Evolutionary conservation across 345 rosid genomes (phyloP).

Genomic region (Gossypium herbaceum): DNA sequence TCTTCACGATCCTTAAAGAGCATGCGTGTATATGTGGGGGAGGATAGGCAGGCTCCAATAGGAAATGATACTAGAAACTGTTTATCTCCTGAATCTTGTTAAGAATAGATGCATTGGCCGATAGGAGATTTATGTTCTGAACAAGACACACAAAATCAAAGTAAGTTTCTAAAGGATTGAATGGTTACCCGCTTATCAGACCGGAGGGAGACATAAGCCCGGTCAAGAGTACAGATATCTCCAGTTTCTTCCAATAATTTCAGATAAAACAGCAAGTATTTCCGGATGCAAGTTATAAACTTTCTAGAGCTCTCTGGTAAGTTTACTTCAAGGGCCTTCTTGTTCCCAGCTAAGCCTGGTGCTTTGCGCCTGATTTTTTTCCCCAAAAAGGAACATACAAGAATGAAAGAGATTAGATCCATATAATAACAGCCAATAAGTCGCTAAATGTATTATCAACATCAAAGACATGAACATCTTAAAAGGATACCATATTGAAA

Average conservation of each 20-base stretch:
- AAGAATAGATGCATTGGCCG: not conserved
- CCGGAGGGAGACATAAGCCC: constrained; percentile 76
- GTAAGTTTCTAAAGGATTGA: constrained; percentile 14
- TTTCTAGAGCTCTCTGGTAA: constrained; percentile 95
- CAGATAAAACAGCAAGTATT: constrained; percentile 82
- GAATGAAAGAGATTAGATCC: constrained; percentile 8
- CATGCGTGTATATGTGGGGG: no score
- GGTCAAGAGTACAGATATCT: constrained; percentile 76
- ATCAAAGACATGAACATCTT: not conserved
- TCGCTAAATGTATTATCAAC: not conserved
- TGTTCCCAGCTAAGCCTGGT: constrained; percentile 73
- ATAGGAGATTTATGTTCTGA: constrained; percentile 7
- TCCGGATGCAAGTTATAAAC: constrained; percentile 93
- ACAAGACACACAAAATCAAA: not conserved
- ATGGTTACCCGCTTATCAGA: constrained; percentile 85
- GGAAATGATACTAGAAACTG: not conserved
- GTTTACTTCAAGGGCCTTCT: constrained; percentile 82
- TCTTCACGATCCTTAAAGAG: not conserved
- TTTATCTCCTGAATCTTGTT: not conserved
- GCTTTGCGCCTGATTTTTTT: constrained; percentile 64
- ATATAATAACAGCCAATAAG: constrained; percentile 2
- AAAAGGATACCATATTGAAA: not conserved
- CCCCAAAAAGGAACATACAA: constrained; percentile 12
- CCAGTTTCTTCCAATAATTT: constrained; percentile 84
- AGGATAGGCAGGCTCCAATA: not conserved